A percentile compares a stretch with the other conserved stretches of the same genome.
Conservation (phyloP, 2,329 filamentous ascomycete species). For the Colletotrichum incanum region DNA sequence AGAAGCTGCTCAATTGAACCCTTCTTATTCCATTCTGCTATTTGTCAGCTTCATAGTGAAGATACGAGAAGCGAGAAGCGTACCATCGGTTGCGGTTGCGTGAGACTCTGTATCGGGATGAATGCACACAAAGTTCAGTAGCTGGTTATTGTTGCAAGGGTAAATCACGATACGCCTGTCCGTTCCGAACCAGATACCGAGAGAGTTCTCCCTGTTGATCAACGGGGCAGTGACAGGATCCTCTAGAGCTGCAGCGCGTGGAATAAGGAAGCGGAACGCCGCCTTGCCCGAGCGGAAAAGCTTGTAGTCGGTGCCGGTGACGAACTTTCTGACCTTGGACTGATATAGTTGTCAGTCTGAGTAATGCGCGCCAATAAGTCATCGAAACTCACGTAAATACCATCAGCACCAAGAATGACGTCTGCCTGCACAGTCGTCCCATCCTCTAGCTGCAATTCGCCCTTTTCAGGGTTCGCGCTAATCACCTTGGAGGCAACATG, state of each 20-base stretch:
- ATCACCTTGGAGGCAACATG: constrained; percentile 60
- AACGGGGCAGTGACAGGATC: constrained; percentile 55
- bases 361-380: constrained; percentile 46
- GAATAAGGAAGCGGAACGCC: constrained; percentile 70
- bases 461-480: constrained; percentile 58
- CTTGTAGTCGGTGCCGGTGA: constrained; percentile 46
- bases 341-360: constrained; percentile 16
- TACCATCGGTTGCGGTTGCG: constrained; percentile 51
- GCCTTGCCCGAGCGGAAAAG: constrained; percentile 66
- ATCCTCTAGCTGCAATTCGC: constrained; percentile 61
- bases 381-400: constrained; percentile 59
- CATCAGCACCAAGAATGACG: constrained; percentile 69
- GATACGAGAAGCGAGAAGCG: constrained; percentile 19
- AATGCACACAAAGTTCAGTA: constrained; percentile 67
- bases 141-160: constrained; percentile 60
- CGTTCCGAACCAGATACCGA: constrained; percentile 58
- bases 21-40: constrained; percentile 57
- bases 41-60: neutral
- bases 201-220: constrained; percentile 48
- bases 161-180: constrained; percentile 65
- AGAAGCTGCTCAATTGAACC: constrained; percentile 56
- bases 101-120: constrained; percentile 63
- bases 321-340: constrained; percentile 47
- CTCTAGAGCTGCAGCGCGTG: constrained; percentile 47
- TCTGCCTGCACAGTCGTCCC: constrained; percentile 63